A percentile compares a stretch with the other conserved stretches of the same genome.
These are phyloP conservation scores for Elsinoe necatrix DNA, from an alignment of 2,329 filamentous ascomycete genomes.

Conservation along the genomic window DNA sequence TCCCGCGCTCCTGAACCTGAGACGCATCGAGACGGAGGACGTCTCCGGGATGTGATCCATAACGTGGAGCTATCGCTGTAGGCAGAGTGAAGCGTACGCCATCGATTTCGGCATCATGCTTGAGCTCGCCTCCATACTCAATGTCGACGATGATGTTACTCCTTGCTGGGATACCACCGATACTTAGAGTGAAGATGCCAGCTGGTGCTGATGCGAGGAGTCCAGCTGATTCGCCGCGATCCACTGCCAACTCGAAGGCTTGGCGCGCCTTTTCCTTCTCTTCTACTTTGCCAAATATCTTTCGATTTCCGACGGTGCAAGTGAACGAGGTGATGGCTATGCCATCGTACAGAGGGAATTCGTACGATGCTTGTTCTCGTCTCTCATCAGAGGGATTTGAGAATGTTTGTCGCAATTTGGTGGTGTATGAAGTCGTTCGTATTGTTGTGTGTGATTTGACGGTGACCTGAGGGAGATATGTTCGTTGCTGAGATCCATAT, in stretches of 20 bases:
- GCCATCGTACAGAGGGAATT: conserved; percentile 65
- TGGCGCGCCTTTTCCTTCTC: conserved; percentile 54
- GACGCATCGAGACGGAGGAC: conserved; percentile 23
- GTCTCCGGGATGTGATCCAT: conserved; percentile 43
- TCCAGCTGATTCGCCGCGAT: conserved; percentile 52
- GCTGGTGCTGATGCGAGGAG: conserved; percentile 55
- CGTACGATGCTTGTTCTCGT: conserved; percentile 53
- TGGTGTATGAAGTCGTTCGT: conserved; percentile 45
- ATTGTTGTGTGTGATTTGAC: conserved; percentile 54
- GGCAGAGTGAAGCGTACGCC: conserved; percentile 63
- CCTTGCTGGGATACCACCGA: conserved; percentile 58
- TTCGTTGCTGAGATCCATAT: conserved; percentile 16
- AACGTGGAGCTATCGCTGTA: conserved; percentile 57
- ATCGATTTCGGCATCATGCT: conserved; percentile 61
- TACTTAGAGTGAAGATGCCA: conserved; percentile 59
- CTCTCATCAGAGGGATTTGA: conserved; percentile 44
- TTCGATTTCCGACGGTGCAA: conserved; percentile 53
- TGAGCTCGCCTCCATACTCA: conserved; percentile 60
- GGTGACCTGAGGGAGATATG: conserved; percentile 51
- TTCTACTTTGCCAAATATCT: conserved; percentile 58
- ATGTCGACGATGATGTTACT: conserved; percentile 53
- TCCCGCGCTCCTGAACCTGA: conserved; percentile 29
- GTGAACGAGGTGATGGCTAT: conserved; percentile 61
- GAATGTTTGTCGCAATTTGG: conserved; percentile 52
- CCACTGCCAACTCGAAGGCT: conserved; percentile 52